These are phyloP conservation scores for Pestalotiopsis sp. DNA, from an alignment of 2,329 filamentous ascomycete species.

Conservation along the genomic window DNA sequence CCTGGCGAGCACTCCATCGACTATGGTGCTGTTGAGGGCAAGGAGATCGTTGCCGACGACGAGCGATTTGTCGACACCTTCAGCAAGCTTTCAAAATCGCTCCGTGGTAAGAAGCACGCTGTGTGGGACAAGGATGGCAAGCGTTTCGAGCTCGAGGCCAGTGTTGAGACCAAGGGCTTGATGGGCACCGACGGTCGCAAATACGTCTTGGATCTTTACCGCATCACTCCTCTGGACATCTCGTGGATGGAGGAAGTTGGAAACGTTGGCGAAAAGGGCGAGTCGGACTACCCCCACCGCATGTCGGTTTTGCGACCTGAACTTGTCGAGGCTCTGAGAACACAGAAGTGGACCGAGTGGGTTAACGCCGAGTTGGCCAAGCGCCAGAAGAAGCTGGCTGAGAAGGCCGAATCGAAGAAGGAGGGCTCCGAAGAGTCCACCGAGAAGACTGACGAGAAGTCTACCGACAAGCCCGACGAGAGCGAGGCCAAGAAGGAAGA, in stretches of 20 bases:
- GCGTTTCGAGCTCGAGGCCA: slow-evolving; percentile 89
- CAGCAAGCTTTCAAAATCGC: slow-evolving; percentile 84
- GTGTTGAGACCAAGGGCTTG: slow-evolving; percentile 97
- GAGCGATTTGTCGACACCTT: slow-evolving; percentile 84
- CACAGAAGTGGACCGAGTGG: slow-evolving; percentile 86
- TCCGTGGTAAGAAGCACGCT: slow-evolving; percentile 90
- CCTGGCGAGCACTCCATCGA: slow-evolving; percentile 98
- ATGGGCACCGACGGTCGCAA: slow-evolving; percentile 95
- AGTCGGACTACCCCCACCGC: slow-evolving; percentile 79
- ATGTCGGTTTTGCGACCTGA: slow-evolving; percentile 95
- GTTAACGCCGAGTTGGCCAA: slow-evolving; percentile 76
- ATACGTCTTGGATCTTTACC: slow-evolving; percentile 96
- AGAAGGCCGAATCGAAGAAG: slow-evolving; percentile 37
- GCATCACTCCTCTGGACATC: slow-evolving; percentile 90
- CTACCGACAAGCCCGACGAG: neutral
- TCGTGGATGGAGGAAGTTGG: slow-evolving; percentile 82
- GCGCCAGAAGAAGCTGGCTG: slow-evolving; percentile 29
- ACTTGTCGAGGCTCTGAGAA: slow-evolving; percentile 83
- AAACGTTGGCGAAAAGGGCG: slow-evolving; percentile 41
- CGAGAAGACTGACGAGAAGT: slow-evolving; percentile 33
- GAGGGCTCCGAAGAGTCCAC: slow-evolving; percentile 25
- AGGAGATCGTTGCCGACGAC: slow-evolving; percentile 90
- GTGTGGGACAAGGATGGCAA: slow-evolving; percentile 98
- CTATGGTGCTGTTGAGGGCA: slow-evolving; percentile 96
- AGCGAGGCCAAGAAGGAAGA: slow-evolving; percentile 26